phyloP scores from a whole-genome alignment of 2,329 filamentous ascomycete genomes.

The Trichoderma sp. region DNA sequence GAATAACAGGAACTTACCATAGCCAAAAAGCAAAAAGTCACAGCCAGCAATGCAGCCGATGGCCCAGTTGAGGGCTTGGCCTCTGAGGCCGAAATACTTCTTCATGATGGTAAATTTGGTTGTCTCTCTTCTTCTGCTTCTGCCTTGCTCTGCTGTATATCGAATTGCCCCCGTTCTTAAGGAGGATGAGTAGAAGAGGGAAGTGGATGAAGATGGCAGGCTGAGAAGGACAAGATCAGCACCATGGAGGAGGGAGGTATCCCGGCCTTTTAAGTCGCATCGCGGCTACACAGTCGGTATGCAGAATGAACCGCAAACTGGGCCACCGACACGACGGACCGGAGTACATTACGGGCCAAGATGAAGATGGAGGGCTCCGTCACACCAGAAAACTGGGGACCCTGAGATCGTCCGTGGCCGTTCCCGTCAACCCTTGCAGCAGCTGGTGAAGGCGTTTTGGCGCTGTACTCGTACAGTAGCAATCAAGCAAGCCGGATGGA shows the following conservation, averaged over 20 bases:
- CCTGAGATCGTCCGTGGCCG: not conserved
- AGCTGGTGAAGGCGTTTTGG: not conserved
- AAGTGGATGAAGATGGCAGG: not conserved
- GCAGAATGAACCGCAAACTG: not conserved
- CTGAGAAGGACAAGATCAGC: not conserved
- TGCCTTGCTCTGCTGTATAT: not conserved
- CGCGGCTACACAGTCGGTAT: not conserved
- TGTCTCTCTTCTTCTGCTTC: not conserved
- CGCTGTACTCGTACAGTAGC: not conserved
- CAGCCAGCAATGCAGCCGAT: slow-evolving; percentile 70
- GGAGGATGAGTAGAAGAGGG: not conserved
- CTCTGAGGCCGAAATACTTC: slow-evolving; percentile 63
- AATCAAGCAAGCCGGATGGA: not conserved
- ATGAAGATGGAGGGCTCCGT: slow-evolving; percentile 7
- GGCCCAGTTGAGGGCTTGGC: slow-evolving; percentile 63
- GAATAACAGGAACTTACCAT: slow-evolving; percentile 38
- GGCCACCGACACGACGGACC: not conserved
- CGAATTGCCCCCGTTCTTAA: not conserved
- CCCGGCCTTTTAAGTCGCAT: slow-evolving; percentile 19
- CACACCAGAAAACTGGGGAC: slow-evolving; percentile 2
- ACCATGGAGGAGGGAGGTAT: not conserved
- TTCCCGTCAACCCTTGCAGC: slow-evolving; percentile 1
- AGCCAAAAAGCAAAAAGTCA: slow-evolving; percentile 64
- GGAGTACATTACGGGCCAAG: not conserved
- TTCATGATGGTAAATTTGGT: slow-evolving; percentile 27